phyloP scores from a whole-genome alignment of 208 protist genomes.

The Herpetomonas tarakana region DNA sequence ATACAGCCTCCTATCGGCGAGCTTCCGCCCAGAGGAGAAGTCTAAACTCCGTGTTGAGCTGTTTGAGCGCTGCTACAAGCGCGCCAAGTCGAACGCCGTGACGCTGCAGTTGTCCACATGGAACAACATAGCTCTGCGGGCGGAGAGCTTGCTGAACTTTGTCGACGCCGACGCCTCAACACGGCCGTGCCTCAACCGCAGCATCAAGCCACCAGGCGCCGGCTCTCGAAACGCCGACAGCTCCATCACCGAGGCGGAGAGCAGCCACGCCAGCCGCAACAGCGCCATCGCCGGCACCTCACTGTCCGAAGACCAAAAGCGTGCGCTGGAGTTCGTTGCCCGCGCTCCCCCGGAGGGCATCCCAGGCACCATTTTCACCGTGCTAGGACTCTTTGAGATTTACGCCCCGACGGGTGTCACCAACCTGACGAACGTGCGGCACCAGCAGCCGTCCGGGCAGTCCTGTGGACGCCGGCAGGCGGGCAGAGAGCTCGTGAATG shows the following conservation, averaged over 20 bases:
- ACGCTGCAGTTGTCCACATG: constrained; percentile 43
- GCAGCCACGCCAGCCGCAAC: neutral
- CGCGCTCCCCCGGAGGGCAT: constrained; percentile 38
- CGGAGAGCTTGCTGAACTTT: constrained; percentile 36
- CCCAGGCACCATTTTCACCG: constrained; percentile 46
- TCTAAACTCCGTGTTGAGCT: constrained; percentile 45
- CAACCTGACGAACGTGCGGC: constrained; percentile 15
- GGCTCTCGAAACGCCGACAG: neutral
- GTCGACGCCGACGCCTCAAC: constrained; percentile 25
- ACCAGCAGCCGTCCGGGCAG: constrained; percentile 3
- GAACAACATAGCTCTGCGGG: constrained; percentile 33
- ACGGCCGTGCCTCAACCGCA: neutral
- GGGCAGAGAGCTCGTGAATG: constrained; percentile 1
- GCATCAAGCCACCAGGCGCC: constrained; percentile 4
- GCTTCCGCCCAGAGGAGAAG: constrained; percentile 45
- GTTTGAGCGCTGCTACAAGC: constrained; percentile 67
- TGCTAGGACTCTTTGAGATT: constrained; percentile 55
- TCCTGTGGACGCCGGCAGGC: neutral
- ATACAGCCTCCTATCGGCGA: constrained; percentile 27
- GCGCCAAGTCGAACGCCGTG: constrained; percentile 58
- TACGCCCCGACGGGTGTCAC: constrained; percentile 9
- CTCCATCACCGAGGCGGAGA: neutral
- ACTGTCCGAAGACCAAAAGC: neutral
- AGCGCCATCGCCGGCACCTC: neutral
- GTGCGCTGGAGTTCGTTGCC: constrained; percentile 16